A percentile compares a stretch with the other conserved stretches of the same genome.
Conservation (phyloP, 1,139 yeast species). For the Yamadazyma dendronema region DNA sequence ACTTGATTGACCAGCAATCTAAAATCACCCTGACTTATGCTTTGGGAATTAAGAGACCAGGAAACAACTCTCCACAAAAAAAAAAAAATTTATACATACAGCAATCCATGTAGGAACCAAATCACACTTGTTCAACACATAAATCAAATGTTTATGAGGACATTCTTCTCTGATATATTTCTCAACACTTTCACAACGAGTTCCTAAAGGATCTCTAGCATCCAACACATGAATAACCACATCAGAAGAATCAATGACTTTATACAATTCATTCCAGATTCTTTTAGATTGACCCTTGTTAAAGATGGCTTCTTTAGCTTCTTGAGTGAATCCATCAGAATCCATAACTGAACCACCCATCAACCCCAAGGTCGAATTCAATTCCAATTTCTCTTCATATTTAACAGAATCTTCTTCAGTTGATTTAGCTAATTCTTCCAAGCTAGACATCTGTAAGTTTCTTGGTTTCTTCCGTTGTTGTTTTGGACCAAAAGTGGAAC, state of each 20-base stretch:
- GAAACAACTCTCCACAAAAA: background rate
- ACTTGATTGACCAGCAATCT: conserved; percentile 19
- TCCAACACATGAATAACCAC: conserved; percentile 94
- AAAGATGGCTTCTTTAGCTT: conserved; percentile 93
- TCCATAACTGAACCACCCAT: conserved; percentile 70
- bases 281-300: conserved; percentile 97
- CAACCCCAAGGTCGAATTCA: conserved; percentile 71
- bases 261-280: conserved; percentile 96
- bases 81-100: conserved; percentile 59
- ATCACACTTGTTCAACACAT: conserved; percentile 95
- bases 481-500: conserved; percentile 88
- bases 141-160: conserved; percentile 93
- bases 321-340: conserved; percentile 80
- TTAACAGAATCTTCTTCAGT: conserved; percentile 58
- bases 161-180: conserved; percentile 91
- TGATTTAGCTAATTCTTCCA: conserved; percentile 74
- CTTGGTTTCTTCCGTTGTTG: conserved; percentile 92
- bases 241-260: conserved; percentile 94
- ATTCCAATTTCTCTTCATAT: conserved; percentile 73
- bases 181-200: conserved; percentile 91
- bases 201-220: conserved; percentile 96
- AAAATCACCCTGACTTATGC: conserved; percentile 72
- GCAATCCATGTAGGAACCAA: conserved; percentile 99
- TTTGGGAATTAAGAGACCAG: conserved; percentile 33
- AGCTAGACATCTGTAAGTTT: conserved; percentile 63